Base-by-base conservation (phyloP, 177 flowering plant genomes). In the Vitis hybrid region DNA sequence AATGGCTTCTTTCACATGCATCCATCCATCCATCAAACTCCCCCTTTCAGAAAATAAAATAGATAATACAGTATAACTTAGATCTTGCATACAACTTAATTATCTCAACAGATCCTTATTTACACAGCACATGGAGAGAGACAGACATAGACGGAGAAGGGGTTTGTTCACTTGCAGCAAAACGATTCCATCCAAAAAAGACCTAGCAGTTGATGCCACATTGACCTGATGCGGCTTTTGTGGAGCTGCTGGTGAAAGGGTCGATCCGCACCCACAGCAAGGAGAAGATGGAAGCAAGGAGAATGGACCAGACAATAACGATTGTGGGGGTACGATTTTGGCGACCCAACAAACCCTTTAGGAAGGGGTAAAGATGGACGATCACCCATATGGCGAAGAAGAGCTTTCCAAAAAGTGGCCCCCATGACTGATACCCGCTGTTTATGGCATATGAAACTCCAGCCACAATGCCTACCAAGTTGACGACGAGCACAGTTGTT, bases 341-440 rank as follows among this genome's bases (percentile, higher is more conserved):
- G 8, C 91, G 79, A 59, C 98, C 97, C 86, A 94, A 52, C 75
- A 94, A 64, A 84, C 98, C 98, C 72, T 94, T 94, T 73, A 94
- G 77, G 91, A 94, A 91, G 5, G 98, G 98, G 65, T 93, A 93
- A 18, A 93, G 80, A 79, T 93, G 98, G 53, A 83, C 86, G 51
- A 91, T 81, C 65, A 90, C 98, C 98, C 95, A 93, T 5, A 91
- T 20, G 33, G 98, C 87, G 45, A 93, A 91, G 82, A 91, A 90
- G 22, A 93, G 79, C 83, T 85, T 93, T 0, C 98, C 98, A 51
- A 93, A 90, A 6, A 93, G 86, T 0, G 95, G 98, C 3, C 97
- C 98, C 98, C 98, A 93, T 1, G 98, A 89, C 67, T 91, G 93
- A 71, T 93, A 91, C 2, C 95, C 98, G 55, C 91, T 91, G 84